Conservation (phyloP, 2,329 filamentous ascomycete genomes). For the Trichoderma afroharzianum region DNA sequence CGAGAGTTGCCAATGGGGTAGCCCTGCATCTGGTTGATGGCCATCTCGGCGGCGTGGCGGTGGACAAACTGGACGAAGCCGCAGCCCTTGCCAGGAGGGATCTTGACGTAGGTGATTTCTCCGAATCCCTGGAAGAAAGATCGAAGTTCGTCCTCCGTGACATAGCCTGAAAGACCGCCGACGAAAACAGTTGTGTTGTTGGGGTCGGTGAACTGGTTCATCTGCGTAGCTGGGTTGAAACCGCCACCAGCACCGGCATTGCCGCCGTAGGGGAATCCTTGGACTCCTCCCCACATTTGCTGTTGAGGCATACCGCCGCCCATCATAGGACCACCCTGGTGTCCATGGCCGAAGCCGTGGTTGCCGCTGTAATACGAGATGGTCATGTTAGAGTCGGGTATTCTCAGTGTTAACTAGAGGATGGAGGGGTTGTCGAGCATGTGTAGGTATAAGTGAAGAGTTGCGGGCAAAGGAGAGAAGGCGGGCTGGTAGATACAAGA, state of each 20-base stretch:
- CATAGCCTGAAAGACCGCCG: conserved; percentile 92
- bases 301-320: conserved; percentile 42
- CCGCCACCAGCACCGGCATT: conserved; percentile 26
- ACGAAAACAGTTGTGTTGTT: conserved; percentile 99
- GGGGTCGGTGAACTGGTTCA: conserved; percentile 99
- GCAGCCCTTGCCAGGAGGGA: conserved; percentile 96
- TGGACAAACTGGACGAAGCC: conserved; percentile 99
- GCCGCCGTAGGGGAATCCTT: conserved; percentile 36
- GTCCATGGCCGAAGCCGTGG: conserved; percentile 41
- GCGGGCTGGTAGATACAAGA: not conserved
- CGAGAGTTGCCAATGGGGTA: conserved; percentile 99
- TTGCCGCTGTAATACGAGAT: conserved; percentile 29
- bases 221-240: conserved; percentile 53
- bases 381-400: not conserved
- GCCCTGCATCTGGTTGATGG: conserved; percentile 99
- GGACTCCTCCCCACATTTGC: conserved; percentile 41
- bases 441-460: not conserved
- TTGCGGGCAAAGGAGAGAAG: not conserved
- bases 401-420: not conserved
- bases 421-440: no score
- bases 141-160: conserved; percentile 98
- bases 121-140: conserved; percentile 99
- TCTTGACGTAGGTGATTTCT: conserved; percentile 99
- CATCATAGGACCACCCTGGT: conserved; percentile 45
- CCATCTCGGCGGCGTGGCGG: conserved; percentile 98